phyloP scores from a whole-genome alignment of 768 basidiomycete species.

The Macrocybe gigantea region DNA sequence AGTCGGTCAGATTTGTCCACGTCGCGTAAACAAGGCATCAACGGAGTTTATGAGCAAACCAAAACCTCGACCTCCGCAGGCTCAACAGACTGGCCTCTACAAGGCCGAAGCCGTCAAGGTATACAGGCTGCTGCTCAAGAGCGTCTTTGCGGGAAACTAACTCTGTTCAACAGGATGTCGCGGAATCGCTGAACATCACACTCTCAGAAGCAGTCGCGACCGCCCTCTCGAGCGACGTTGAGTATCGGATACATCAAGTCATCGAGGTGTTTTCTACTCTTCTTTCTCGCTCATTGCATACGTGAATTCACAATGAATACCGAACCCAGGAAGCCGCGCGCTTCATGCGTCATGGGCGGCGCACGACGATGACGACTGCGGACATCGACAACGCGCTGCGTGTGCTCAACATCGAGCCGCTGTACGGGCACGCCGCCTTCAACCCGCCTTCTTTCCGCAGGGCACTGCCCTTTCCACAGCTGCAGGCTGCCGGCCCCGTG shows the following conservation, averaged over 20 bases:
- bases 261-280: slow-evolving; percentile 57
- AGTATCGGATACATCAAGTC: slow-evolving; percentile 93
- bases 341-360: slow-evolving; percentile 91
- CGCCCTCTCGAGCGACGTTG: slow-evolving; percentile 90
- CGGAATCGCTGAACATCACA: slow-evolving; percentile 78
- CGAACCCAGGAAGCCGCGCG: slow-evolving; percentile 80
- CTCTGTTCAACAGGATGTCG: slow-evolving; percentile 62
- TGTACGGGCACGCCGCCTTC: slow-evolving; percentile 78
- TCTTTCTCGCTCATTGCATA: background rate
- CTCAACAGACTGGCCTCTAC: slow-evolving; percentile 54
- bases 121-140: slow-evolving; percentile 10
- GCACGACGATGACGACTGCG: slow-evolving; percentile 82
- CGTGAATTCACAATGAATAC: background rate
- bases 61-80: slow-evolving; percentile 40
- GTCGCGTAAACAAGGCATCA: no score
- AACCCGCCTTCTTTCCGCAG: slow-evolving; percentile 59
- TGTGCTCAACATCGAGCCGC: slow-evolving; percentile 92
- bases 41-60: slow-evolving; percentile 32
- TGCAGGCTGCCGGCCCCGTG: slow-evolving; percentile 58
- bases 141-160: background rate
- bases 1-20: no score
- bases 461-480: slow-evolving; percentile 46
- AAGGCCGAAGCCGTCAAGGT: slow-evolving; percentile 62
- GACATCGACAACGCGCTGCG: slow-evolving; percentile 94
- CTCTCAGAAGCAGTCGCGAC: slow-evolving; percentile 79